Evolutionary conservation across 495 filamentous ascomycete species (phyloP), one percentile per base, ranked within the genome.

Genomic region (Aspergillus biplanus): DNA sequence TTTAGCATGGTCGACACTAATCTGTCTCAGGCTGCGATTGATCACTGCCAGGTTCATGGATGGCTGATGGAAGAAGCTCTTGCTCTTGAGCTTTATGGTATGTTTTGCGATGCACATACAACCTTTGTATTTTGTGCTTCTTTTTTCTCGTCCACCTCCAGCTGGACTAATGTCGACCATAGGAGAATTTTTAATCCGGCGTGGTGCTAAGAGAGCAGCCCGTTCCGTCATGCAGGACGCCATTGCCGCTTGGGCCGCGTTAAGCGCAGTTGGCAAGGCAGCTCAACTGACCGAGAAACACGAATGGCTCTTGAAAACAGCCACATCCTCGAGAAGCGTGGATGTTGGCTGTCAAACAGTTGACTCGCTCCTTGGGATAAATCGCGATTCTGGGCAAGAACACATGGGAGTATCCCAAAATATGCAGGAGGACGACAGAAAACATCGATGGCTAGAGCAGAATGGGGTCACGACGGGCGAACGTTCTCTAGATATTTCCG

Each of bases 61-160:
- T 92, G 92, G 71, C 74, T 85, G 11, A 82, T 96, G 47, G 93
- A 96, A 65, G 90, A 96, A 69, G 93, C 90, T 0, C 83, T 93
- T 21, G 84, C 88, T 7, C 88, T 90, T 67, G 92, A 96, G 75
- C 72, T 96, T 42, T 80, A 83, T 56, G 82, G 72, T 75, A 68
- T 44, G 70, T 49, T 63, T 33, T 46, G 44, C 46, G 9, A 31
- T 34, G 33, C 39, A 21, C 15, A 9, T 59, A 35, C 33, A 44
- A 18, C 9, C 31, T 48, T 34, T 46, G 7, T 13, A 27, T 42
- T 32, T 56, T 27, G 6, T 53, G 5, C 6, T 34, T 21, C 12
- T 27, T 33, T n/a, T 52, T 42, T n/a, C 33, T 15, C 13, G 27
- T 27, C 21, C 21, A 27, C 21, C 21, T 27, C 21, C 21, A 27